Conservation (phyloP, 129 eudicot genomes). For the Cynara cardunculus region DNA sequence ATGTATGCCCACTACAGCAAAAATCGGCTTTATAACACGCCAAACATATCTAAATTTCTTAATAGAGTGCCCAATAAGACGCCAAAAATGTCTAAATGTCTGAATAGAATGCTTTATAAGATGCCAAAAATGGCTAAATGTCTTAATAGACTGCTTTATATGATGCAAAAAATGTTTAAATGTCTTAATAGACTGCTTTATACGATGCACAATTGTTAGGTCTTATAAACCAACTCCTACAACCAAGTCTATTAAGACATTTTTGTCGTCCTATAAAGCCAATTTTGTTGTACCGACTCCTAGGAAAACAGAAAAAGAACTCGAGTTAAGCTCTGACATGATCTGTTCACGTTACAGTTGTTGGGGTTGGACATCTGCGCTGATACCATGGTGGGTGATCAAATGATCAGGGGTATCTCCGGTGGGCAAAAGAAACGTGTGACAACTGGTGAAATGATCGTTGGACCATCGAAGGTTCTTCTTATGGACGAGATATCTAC, state of each 20-base stretch:
- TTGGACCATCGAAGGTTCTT: constrained; percentile 72
- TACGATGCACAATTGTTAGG: neutral
- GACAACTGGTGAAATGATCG: constrained; percentile 82
- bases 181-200: neutral
- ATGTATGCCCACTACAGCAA: neutral
- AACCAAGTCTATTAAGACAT: neutral
- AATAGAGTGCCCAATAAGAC: neutral
- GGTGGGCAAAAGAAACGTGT: constrained; percentile 85
- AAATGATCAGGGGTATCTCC: constrained; percentile 70
- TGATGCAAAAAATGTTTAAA: neutral
- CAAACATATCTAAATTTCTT: neutral
- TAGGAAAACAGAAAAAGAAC: neutral
- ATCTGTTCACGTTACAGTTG: constrained; percentile 28
- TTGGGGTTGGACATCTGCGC: constrained; percentile 76
- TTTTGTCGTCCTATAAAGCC: neutral
- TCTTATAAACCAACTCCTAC: neutral
- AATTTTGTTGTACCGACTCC: neutral
- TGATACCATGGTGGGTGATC: constrained; percentile 77
- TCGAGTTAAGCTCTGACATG: neutral
- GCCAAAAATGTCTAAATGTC: neutral
- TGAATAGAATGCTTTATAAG: too few relatives aligned
- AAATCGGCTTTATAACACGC: neutral
- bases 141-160: too few relatives aligned
- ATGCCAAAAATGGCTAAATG: neutral
- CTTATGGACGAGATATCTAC: constrained; percentile 91